phyloP scores from a whole-genome alignment of 2,329 filamentous ascomycete genomes.

The Cordyceps militaris region DNA sequence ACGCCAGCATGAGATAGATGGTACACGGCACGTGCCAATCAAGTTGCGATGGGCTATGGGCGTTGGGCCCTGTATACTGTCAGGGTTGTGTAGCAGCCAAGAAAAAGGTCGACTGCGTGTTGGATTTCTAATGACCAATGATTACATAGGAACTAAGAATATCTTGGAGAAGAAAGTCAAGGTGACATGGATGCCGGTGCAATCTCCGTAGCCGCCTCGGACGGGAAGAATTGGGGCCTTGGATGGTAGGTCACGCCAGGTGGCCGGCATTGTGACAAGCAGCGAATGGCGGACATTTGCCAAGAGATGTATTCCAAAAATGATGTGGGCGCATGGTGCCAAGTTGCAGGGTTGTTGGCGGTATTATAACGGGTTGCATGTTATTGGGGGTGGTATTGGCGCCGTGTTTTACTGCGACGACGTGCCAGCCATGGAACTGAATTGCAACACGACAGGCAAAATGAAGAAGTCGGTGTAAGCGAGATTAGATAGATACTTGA shows the following conservation, averaged over 20 bases:
- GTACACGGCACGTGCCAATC: not conserved
- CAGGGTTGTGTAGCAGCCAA: not conserved
- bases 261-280: not conserved
- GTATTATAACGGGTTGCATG: not conserved
- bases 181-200: not conserved
- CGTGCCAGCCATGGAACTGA: not conserved
- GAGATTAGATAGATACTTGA: not conserved
- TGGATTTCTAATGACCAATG: slow-evolving; percentile 10
- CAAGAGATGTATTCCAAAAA: not conserved
- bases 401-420: not conserved
- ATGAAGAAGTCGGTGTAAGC: not conserved
- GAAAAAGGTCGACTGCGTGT: not conserved
- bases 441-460: not conserved
- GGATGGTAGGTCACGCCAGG: not conserved
- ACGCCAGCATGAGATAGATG: slow-evolving; percentile 26
- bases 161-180: not conserved
- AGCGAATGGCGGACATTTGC: not conserved
- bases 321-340: not conserved
- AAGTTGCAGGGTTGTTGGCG: not conserved
- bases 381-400: not conserved
- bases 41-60: not conserved
- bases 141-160: not conserved
- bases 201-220: slow-evolving; percentile 9
- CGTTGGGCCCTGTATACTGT: not conserved
- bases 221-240: not conserved